phyloP scores from a whole-genome alignment of 805 yeast genomes.

The Geotrichum ghanense region DNA sequence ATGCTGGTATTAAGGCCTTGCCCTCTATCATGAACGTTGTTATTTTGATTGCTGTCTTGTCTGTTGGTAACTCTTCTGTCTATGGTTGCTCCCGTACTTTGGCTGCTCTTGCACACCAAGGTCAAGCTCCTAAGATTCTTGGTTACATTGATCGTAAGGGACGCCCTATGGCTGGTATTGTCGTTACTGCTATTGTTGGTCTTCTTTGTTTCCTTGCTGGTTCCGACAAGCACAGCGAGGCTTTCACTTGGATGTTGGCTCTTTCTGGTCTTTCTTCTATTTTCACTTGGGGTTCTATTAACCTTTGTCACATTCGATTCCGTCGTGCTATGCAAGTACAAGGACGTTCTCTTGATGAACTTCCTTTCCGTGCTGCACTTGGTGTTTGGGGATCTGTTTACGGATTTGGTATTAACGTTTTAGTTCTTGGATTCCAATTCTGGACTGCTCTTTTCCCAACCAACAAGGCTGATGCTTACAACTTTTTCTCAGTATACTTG shows the following conservation, averaged over 20 bases:
- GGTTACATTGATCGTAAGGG: constrained; percentile 61
- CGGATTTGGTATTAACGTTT: constrained; percentile 39
- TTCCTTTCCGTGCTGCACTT: constrained; percentile 44
- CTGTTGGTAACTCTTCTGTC: constrained; percentile 61
- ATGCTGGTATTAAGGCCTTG: constrained; percentile 52
- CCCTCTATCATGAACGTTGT: constrained; percentile 65
- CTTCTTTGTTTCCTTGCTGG: constrained; percentile 47
- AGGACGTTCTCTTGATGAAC: constrained; percentile 55
- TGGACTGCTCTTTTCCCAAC: constrained; percentile 59
- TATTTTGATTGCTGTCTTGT: constrained; percentile 52
- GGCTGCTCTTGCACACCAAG: constrained; percentile 52
- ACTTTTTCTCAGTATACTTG: constrained; percentile 42
- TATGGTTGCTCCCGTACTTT: constrained; percentile 59
- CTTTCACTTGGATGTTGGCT: constrained; percentile 65
- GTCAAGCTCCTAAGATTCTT: constrained; percentile 46
- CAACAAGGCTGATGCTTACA: constrained; percentile 29
- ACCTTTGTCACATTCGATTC: constrained; percentile 52
- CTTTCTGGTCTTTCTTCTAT: constrained; percentile 62
- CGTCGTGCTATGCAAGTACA: constrained; percentile 40
- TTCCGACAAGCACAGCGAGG: constrained; percentile 36
- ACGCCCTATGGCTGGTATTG: constrained; percentile 56
- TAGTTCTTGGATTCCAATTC: constrained; percentile 52
- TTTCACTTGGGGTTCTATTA: constrained; percentile 66
- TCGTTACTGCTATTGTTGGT: constrained; percentile 32
- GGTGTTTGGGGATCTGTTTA: constrained; percentile 50